phyloP scores from a whole-genome alignment of 495 filamentous ascomycete genomes.

The Platismatia glauca region DNA sequence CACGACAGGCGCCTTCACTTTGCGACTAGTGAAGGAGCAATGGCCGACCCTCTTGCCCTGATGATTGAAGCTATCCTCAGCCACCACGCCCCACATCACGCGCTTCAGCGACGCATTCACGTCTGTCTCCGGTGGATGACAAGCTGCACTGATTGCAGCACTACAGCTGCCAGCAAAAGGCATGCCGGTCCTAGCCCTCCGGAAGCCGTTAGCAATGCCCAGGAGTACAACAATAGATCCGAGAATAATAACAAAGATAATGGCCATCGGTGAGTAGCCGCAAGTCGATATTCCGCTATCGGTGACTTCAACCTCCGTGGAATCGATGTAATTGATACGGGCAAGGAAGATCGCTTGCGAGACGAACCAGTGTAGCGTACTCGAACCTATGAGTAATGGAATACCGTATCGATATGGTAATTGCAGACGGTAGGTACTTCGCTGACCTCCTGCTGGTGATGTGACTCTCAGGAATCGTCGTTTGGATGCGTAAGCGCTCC shows the following conservation, averaged over 20 bases:
- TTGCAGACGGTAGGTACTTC: slow-evolving; percentile 37
- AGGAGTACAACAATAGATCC: slow-evolving; percentile 24
- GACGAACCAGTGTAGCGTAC: slow-evolving; percentile 34
- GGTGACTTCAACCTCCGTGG: slow-evolving; percentile 5
- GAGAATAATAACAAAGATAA: slow-evolving; percentile 25
- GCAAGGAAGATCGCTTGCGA: slow-evolving; percentile 34
- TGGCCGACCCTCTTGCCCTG: not conserved
- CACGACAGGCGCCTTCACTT: slow-evolving; percentile 16
- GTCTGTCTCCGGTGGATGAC: too few relatives aligned
- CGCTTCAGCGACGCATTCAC: too few relatives aligned
- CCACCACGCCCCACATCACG: too few relatives aligned
- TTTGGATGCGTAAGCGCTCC: slow-evolving; percentile 24
- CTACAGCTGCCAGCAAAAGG: too few relatives aligned
- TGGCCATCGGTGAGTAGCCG: slow-evolving; percentile 29
- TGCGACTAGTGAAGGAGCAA: slow-evolving; percentile 11
- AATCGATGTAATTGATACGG: slow-evolving; percentile 20
- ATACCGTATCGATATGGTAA: slow-evolving; percentile 38
- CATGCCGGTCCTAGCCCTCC: too few relatives aligned
- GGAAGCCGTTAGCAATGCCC: slow-evolving; percentile 17
- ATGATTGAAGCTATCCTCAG: too few relatives aligned
- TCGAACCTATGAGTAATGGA: slow-evolving; percentile 29
- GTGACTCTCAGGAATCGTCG: slow-evolving; percentile 41
- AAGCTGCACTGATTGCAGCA: too few relatives aligned
- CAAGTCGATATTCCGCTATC: slow-evolving; percentile 22
- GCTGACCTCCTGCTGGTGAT: slow-evolving; percentile 31